Evolutionary conservation across 306 rosid species (phyloP).

Genomic region (Morella rubra): DNA sequence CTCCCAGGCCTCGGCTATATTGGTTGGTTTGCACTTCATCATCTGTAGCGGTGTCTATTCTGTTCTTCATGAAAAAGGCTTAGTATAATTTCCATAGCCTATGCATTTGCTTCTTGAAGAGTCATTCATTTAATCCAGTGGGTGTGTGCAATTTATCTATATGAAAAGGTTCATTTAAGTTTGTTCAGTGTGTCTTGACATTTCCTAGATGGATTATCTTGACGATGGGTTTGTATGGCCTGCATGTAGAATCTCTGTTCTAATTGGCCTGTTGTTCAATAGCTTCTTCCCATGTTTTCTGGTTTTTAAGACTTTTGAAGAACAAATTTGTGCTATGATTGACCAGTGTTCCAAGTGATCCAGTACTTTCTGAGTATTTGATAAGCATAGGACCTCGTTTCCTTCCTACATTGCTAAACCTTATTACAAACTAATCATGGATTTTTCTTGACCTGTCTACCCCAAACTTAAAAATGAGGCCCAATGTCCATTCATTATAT

Average conservation of each 20-base stretch:
- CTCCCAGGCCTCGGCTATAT: not conserved
- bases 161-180: not conserved
- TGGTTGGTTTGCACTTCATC: slow-evolving; percentile 5
- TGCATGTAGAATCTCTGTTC: slow-evolving; percentile 1
- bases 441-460: not conserved
- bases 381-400: not conserved
- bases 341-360: not conserved
- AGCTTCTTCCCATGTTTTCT: slow-evolving; percentile 1
- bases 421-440: not conserved
- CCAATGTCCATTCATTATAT: not conserved
- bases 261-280: not conserved
- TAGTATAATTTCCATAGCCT: not conserved
- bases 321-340: not conserved
- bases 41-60: slow-evolving; percentile 1
- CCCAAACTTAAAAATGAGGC: not conserved
- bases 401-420: not conserved
- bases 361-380: not conserved
- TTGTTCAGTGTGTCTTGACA: not conserved
- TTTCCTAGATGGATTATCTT: not conserved
- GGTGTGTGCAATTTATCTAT: not conserved
- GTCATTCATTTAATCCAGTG: not conserved
- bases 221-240: not conserved
- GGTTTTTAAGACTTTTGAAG: not conserved
- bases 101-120: slow-evolving; percentile 13
- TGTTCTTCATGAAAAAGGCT: slow-evolving; percentile 1